phyloP scores from a whole-genome alignment of 495 filamentous ascomycete genomes.

The Melanomma pulvis-pyrius region DNA sequence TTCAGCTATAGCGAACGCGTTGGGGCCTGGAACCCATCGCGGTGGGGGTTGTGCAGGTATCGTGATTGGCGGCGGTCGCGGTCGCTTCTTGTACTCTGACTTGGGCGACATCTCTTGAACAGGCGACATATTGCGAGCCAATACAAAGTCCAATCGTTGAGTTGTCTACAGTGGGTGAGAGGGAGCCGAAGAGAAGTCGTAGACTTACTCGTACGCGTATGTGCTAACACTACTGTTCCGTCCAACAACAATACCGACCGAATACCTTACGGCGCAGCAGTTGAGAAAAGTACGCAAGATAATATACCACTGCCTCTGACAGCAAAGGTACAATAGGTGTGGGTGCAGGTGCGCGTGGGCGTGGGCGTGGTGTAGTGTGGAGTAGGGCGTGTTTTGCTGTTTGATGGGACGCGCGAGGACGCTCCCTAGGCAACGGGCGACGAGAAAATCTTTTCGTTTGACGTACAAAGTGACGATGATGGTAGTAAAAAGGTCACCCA shows the following conservation, averaged over 20 bases:
- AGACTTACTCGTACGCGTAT: neutral
- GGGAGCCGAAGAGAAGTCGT: neutral
- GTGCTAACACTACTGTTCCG: neutral
- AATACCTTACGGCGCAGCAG: neutral
- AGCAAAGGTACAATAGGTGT: no score
- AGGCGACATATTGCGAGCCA: neutral
- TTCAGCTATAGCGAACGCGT: constrained; percentile 16
- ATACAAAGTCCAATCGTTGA: neutral
- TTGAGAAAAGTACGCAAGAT: neutral
- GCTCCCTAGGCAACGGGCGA: no score
- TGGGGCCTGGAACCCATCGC: constrained; percentile 8
- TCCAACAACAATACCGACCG: neutral
- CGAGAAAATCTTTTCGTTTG: no score
- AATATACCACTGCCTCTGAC: neutral
- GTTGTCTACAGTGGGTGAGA: neutral
- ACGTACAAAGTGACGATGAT: neutral
- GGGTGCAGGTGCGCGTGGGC: neutral
- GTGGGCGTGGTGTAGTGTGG: neutral
- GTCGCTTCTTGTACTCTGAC: neutral
- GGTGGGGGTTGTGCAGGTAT: neutral
- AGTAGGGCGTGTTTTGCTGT: no score
- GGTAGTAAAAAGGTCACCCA: neutral
- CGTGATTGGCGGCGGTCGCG: constrained; percentile 11
- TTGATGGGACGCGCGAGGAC: no score
- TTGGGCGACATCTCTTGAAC: neutral